These are phyloP conservation scores for Gossypium schwendimanii DNA, from an alignment of 441 rosid genomes.

Conservation along the genomic window DNA sequence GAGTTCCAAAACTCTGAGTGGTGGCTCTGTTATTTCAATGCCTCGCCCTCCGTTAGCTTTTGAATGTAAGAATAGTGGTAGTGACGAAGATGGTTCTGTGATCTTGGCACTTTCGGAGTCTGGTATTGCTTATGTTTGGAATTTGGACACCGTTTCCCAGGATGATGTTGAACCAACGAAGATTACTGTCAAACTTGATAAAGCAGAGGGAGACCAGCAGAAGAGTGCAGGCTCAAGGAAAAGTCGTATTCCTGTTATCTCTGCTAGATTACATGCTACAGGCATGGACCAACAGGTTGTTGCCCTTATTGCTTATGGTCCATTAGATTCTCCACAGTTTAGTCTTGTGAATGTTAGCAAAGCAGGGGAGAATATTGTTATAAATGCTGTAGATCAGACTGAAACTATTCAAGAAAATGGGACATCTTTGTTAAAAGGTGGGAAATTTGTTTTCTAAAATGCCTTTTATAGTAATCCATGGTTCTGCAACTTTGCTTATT, in stretches of 20 bases:
- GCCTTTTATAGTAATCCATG: not conserved
- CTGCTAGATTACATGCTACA: slow-evolving; percentile 26
- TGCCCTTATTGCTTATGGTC: slow-evolving; percentile 30
- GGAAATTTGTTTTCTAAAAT: not conserved
- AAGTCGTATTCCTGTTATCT: slow-evolving; percentile 20
- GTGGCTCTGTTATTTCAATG: slow-evolving; percentile 32
- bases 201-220: slow-evolving; percentile 17
- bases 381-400: slow-evolving; percentile 23
- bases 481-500: not conserved
- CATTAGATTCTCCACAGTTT: slow-evolving; percentile 31
- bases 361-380: slow-evolving; percentile 27
- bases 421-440: slow-evolving; percentile 22
- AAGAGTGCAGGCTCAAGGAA: slow-evolving; percentile 25
- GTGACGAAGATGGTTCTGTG: slow-evolving; percentile 16
- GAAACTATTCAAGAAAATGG: slow-evolving; percentile 17
- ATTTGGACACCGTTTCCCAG: slow-evolving; percentile 20
- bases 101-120: slow-evolving; percentile 33
- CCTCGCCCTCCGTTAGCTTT: slow-evolving; percentile 23
- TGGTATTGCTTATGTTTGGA: slow-evolving; percentile 33
- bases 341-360: slow-evolving; percentile 21
- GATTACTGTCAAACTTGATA: slow-evolving; percentile 27
- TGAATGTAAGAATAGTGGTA: slow-evolving; percentile 25
- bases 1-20: slow-evolving; percentile 19
- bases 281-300: slow-evolving; percentile 19
- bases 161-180: slow-evolving; percentile 30